Percentiles rank a stretch among this genome's conserved stretches.
These are phyloP conservation scores for Starmerella ratchasimensis DNA, from an alignment of 805 yeast genomes.

Conservation along the genomic window DNA sequence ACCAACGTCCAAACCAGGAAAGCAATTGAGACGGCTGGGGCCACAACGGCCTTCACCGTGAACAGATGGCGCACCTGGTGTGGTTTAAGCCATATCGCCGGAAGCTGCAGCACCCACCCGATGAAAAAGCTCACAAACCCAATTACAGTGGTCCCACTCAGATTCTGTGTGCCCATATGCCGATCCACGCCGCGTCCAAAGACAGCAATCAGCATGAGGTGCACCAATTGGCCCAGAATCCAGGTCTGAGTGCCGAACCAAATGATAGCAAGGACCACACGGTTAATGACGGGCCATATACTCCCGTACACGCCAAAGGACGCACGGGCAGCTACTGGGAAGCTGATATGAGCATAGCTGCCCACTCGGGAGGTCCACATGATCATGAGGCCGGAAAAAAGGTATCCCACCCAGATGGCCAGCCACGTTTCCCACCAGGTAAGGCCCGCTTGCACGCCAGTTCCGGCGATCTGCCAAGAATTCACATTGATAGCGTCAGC, in stretches of 20 bases:
- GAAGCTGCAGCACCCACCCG: constrained; percentile 68
- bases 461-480: constrained; percentile 84
- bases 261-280: constrained; percentile 75
- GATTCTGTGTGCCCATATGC: constrained; percentile 38
- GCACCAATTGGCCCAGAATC: constrained; percentile 73
- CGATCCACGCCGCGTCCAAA: constrained; percentile 31
- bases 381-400: constrained; percentile 55
- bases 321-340: constrained; percentile 70
- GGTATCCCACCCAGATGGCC: constrained; percentile 76
- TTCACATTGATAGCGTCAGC: constrained; percentile 83
- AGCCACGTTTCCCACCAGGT: constrained; percentile 90
- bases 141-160: constrained; percentile 55
- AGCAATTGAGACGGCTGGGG: constrained; percentile 73
- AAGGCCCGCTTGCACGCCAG: constrained; percentile 64
- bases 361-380: constrained; percentile 66
- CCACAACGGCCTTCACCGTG: constrained; percentile 63
- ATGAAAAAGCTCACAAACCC: constrained; percentile 63
- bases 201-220: constrained; percentile 60
- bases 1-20: constrained; percentile 74
- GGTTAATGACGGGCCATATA: constrained; percentile 74
- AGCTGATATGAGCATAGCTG: constrained; percentile 63
- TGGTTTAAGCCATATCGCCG: constrained; percentile 70
- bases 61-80: constrained; percentile 72
- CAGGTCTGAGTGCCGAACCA: constrained; percentile 85
- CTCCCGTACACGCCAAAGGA: constrained; percentile 82